Evolutionary conservation across 1,284 basidiomycete species (phyloP).

Genomic region (Phellopilus nigrolimitatus): DNA sequence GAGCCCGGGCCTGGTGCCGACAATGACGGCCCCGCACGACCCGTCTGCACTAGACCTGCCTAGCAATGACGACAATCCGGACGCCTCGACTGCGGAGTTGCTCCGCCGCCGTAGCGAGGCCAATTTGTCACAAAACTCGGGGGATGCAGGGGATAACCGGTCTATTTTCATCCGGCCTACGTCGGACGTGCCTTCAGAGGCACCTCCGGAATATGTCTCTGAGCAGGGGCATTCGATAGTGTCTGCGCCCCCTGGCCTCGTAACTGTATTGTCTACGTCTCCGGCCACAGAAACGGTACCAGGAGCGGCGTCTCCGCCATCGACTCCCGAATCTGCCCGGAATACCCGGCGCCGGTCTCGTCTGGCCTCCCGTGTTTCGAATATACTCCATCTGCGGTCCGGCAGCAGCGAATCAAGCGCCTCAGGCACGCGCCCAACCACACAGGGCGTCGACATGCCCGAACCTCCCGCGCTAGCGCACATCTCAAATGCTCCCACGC

Average conservation of each 20-base stretch:
- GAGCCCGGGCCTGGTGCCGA: no score
- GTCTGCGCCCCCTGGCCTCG: neutral
- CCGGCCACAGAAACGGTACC: neutral
- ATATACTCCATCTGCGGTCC: slow-evolving; percentile 8
- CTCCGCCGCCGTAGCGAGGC: neutral
- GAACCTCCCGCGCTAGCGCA: neutral
- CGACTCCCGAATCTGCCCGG: slow-evolving; percentile 4
- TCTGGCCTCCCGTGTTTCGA: slow-evolving; percentile 8
- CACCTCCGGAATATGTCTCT: slow-evolving; percentile 16
- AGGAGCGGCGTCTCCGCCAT: neutral
- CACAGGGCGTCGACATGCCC: neutral
- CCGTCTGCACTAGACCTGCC: slow-evolving; percentile 7
- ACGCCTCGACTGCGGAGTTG: slow-evolving; percentile 9
- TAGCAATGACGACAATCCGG: neutral
- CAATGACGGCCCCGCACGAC: no score
- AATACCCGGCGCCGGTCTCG: slow-evolving; percentile 3
- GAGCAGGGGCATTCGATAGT: neutral
- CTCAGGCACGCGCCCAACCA: neutral
- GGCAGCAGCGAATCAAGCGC: neutral
- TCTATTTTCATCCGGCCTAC: neutral
- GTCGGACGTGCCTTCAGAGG: slow-evolving; percentile 13
- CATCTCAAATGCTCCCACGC: neutral
- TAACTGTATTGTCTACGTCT: neutral
- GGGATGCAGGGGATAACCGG: neutral
- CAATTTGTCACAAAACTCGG: neutral